Evolutionary conservation across 2,329 filamentous ascomycete species (phyloP).

Genomic region (Fusarium sp.): DNA sequence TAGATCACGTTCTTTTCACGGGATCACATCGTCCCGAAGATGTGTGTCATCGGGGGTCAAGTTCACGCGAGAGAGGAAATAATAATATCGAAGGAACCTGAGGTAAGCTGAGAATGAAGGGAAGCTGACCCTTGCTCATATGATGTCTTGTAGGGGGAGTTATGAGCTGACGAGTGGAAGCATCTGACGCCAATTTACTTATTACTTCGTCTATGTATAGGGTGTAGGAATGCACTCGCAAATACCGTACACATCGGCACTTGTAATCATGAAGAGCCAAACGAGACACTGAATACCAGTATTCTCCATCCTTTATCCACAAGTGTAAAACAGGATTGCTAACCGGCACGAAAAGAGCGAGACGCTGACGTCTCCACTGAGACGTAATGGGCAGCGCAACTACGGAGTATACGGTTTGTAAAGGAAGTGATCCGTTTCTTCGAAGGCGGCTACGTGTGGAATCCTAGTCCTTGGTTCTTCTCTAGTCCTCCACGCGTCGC

Average conservation of each 20-base stretch:
- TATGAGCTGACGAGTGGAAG: background rate
- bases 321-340: constrained; percentile 1
- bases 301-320: constrained; percentile 1
- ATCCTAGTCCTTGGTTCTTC: background rate
- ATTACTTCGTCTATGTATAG: background rate
- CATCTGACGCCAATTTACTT: constrained; percentile 4
- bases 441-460: background rate
- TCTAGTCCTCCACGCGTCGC: constrained; percentile 23
- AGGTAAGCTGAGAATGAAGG: constrained; percentile 9
- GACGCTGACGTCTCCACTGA: constrained; percentile 10
- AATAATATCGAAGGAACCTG: background rate
- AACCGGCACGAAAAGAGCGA: background rate
- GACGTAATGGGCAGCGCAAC: background rate
- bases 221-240: background rate
- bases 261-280: background rate
- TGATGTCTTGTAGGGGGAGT: background rate
- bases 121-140: constrained; percentile 7
- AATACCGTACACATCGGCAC: background rate
- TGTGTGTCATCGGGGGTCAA: background rate
- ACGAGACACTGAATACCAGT: background rate
- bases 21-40: background rate
- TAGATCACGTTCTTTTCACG: background rate
- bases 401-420: background rate
- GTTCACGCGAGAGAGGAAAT: background rate
- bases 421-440: background rate